A percentile compares a stretch with the other conserved stretches of the same genome.
Evolutionary conservation across 1,284 basidiomycete genomes (phyloP).

Genomic region (Taiwanofungus camphoratus): DNA sequence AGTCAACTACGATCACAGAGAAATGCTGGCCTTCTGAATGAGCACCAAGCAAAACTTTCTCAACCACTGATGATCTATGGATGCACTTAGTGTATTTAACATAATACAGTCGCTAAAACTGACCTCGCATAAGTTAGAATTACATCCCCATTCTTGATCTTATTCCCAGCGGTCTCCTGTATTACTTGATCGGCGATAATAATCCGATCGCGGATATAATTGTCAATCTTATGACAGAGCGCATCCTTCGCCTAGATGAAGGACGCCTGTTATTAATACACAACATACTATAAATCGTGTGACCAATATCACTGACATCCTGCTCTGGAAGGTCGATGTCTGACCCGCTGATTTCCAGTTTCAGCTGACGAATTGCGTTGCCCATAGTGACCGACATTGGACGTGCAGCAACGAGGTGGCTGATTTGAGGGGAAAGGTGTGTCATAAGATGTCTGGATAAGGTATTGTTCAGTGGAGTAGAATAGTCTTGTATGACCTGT

Average conservation of each 20-base stretch:
- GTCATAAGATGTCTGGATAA: constrained; percentile 85
- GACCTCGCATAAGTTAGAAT: constrained; percentile 91
- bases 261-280: constrained; percentile 5
- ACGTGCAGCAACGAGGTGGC: constrained; percentile 79
- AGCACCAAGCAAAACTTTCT: constrained; percentile 83
- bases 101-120: too few species aligned
- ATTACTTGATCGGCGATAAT: constrained; percentile 93
- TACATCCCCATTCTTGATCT: constrained; percentile 92
- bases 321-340: constrained; percentile 92
- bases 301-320: constrained; percentile 55
- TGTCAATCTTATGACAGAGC: constrained; percentile 83
- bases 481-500: constrained; percentile 85
- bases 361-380: constrained; percentile 91
- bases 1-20: constrained; percentile 93
- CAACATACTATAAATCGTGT: constrained; percentile 3
- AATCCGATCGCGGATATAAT: constrained; percentile 93
- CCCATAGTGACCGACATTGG: constrained; percentile 96
- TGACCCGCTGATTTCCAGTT: constrained; percentile 91
- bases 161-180: constrained; percentile 80
- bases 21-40: constrained; percentile 72
- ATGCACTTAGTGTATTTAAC: constrained; percentile 10
- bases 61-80: constrained; percentile 86
- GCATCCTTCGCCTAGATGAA: constrained; percentile 77
- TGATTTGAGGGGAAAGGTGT: constrained; percentile 87
- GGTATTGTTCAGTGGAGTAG: constrained; percentile 76